phyloP scores from a whole-genome alignment of 2,329 filamentous ascomycete genomes.

The Paecilomyces formosus region DNA sequence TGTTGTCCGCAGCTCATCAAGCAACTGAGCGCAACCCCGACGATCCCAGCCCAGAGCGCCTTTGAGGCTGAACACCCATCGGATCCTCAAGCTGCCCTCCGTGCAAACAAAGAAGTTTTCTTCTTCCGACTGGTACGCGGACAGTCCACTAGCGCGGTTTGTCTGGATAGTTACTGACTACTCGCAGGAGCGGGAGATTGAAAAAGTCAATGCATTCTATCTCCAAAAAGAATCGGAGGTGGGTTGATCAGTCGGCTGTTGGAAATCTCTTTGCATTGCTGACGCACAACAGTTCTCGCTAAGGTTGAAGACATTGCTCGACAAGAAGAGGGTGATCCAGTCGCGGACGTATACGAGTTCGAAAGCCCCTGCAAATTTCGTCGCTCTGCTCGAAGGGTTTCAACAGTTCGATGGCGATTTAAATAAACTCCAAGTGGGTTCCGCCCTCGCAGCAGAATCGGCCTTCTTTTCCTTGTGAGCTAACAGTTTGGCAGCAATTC shows the following conservation, averaged over 20 bases:
- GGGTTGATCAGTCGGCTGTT: constrained; percentile 35
- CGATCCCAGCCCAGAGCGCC: constrained; percentile 69
- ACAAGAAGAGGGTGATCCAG: constrained; percentile 90
- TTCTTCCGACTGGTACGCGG: constrained; percentile 85
- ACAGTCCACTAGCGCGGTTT: background rate
- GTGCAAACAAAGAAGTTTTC: constrained; percentile 97
- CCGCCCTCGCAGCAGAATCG: background rate
- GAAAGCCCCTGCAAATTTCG: constrained; percentile 85
- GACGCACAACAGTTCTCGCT: constrained; percentile 66
- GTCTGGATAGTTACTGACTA: background rate
- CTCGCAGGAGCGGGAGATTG: constrained; percentile 84
- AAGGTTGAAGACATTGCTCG: constrained; percentile 80
- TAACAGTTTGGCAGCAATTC: constrained; percentile 61
- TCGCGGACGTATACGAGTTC: constrained; percentile 69
- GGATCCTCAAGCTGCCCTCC: constrained; percentile 81
- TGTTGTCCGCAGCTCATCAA: constrained; percentile 74
- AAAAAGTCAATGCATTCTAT: constrained; percentile 98
- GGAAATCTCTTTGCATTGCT: constrained; percentile 1
- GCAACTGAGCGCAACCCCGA: constrained; percentile 86
- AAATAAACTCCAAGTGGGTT: constrained; percentile 72
- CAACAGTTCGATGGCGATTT: constrained; percentile 95
- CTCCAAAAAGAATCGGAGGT: constrained; percentile 94
- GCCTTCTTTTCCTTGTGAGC: background rate
- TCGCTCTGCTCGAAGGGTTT: constrained; percentile 91
- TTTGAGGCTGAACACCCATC: constrained; percentile 34